phyloP scores from a whole-genome alignment of 768 basidiomycete species.

The Leccinum barrowsii region DNA sequence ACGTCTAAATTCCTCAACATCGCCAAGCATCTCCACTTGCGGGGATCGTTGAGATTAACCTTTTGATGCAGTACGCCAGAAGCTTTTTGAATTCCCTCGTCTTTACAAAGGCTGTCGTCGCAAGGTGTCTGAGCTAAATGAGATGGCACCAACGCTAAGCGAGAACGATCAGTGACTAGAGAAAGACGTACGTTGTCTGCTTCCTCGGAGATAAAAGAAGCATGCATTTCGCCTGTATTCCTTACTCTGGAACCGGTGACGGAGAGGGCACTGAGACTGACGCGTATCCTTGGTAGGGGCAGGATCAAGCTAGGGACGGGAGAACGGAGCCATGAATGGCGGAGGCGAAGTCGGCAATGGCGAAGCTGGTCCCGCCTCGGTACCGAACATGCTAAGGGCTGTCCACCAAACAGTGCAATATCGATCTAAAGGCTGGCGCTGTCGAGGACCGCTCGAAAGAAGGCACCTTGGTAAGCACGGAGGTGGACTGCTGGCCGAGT shows the following conservation, averaged over 20 bases:
- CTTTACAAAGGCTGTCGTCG: slow-evolving; percentile 36
- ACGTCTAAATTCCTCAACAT: slow-evolving; percentile 48
- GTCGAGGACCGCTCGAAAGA: slow-evolving; percentile 20
- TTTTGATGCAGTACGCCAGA: slow-evolving; percentile 36
- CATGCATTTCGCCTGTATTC: slow-evolving; percentile 68
- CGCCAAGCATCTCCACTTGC: slow-evolving; percentile 44
- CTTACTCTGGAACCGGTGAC: slow-evolving; percentile 41
- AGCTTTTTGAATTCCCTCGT: slow-evolving; percentile 35
- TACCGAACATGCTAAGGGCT: slow-evolving; percentile 9
- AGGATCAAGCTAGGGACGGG: slow-evolving; percentile 5
- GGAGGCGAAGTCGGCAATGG: slow-evolving; percentile 1
- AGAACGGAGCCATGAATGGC: not conserved
- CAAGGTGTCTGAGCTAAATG: slow-evolving; percentile 43
- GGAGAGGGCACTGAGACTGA: not conserved
- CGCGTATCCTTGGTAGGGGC: not conserved
- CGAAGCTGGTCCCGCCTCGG: not conserved
- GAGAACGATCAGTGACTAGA: not conserved
- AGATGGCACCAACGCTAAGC: not conserved
- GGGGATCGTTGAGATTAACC: slow-evolving; percentile 43
- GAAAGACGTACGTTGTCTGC: slow-evolving; percentile 41
- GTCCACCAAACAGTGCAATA: slow-evolving; percentile 9
- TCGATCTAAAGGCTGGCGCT: slow-evolving; percentile 11
- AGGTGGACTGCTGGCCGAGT: slow-evolving; percentile 18
- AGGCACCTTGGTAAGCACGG: slow-evolving; percentile 22
- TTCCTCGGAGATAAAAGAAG: slow-evolving; percentile 35